Conservation (phyloP, 1,139 yeast species). For the Candida sp. region DNA sequence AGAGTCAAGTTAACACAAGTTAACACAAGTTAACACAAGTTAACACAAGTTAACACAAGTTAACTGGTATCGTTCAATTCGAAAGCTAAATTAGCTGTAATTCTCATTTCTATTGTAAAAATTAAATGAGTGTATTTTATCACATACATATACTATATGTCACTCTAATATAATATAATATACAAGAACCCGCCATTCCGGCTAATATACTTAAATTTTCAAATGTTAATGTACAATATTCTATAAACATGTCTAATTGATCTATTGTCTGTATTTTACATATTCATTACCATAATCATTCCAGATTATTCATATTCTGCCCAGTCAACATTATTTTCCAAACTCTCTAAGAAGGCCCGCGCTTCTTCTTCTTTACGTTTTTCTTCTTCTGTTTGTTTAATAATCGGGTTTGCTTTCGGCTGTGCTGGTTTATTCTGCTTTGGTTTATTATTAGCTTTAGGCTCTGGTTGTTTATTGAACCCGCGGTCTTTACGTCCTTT, state of each 20-base stretch:
- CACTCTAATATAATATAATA: too few species aligned
- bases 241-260: not conserved
- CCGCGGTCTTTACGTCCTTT: not conserved
- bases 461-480: not conserved
- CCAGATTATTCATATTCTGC: conserved; percentile 1
- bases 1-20: too few species aligned
- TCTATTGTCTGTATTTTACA: not conserved
- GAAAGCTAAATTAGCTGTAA: too few species aligned
- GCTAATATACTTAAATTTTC: too few species aligned
- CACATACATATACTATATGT: too few species aligned
- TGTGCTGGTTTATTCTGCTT: not conserved
- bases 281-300: not conserved
- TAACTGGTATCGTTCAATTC: too few species aligned
- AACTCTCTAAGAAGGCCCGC: conserved; percentile 1
- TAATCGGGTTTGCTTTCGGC: not conserved
- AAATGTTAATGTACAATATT: too few species aligned
- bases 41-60: too few species aligned
- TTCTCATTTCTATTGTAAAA: too few species aligned
- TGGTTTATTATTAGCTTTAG: not conserved
- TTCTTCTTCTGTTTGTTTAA: not conserved
- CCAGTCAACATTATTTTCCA: conserved; percentile 2
- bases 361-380: conserved; percentile 1
- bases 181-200: too few species aligned
- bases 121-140: too few species aligned
- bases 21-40: too few species aligned